These are phyloP conservation scores for Bidens hawaiensis DNA, from an alignment of 140 eudicot genomes.

Conservation along the genomic window DNA sequence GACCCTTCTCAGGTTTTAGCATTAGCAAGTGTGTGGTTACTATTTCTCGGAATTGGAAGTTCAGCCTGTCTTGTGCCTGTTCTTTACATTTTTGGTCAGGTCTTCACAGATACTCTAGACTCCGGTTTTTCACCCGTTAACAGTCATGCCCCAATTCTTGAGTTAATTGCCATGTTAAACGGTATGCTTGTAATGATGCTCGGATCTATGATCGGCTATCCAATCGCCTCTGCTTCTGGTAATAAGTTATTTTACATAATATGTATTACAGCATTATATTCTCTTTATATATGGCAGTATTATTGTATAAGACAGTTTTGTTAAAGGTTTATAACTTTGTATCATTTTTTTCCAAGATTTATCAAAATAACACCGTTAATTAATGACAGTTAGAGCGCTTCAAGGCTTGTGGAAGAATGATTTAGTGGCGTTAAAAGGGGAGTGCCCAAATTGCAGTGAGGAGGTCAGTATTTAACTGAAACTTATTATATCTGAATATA, in stretches of 20 bases:
- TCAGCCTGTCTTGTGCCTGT: constrained; percentile 74
- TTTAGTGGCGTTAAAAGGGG: too few species aligned
- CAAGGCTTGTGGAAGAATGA: constrained; percentile 77
- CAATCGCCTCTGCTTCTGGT: constrained; percentile 95
- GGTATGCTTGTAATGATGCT: constrained; percentile 63
- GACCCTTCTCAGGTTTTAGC: constrained; percentile 93
- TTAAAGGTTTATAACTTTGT: not conserved
- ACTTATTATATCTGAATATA: not conserved
- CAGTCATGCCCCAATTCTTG: constrained; percentile 48
- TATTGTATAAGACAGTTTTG: not conserved
- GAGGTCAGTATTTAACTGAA: constrained; percentile 53
- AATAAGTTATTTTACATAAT: constrained; percentile 14
- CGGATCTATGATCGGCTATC: constrained; percentile 78
- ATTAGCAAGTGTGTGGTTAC: constrained; percentile 83
- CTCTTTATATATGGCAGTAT: not conserved
- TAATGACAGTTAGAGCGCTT: constrained; percentile 65
- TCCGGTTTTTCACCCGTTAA: constrained; percentile 37
- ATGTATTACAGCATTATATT: not conserved
- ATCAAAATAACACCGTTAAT: not conserved
- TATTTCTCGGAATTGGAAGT: constrained; percentile 76
- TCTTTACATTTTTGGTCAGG: constrained; percentile 49
- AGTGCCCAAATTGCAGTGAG: constrained; percentile 95
- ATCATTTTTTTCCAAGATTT: not conserved
- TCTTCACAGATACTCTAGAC: constrained; percentile 58
- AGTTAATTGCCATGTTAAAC: constrained; percentile 48